phyloP scores from a whole-genome alignment of 2,329 filamentous ascomycete genomes.

The Trichoderma hamatum region DNA sequence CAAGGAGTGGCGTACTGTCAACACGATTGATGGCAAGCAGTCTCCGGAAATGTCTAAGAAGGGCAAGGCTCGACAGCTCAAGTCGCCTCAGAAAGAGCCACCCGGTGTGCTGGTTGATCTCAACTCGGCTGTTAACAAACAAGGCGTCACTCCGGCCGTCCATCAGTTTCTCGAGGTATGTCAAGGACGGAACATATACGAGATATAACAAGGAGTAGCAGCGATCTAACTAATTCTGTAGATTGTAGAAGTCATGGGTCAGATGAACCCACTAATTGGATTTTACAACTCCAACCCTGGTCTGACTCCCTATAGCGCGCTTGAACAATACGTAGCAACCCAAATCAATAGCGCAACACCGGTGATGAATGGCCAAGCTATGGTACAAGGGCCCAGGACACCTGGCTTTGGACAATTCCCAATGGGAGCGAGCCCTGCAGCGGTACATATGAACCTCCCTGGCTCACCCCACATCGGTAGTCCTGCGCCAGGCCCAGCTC shows the following conservation, averaged over 20 bases:
- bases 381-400: conserved; percentile 52
- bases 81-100: conserved; percentile 61
- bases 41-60: conserved; percentile 72
- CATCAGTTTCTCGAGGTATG: conserved; percentile 67
- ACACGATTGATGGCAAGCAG: conserved; percentile 58
- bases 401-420: conserved; percentile 61
- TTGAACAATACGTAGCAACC: conserved; percentile 61
- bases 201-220: not conserved
- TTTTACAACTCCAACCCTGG: conserved; percentile 59
- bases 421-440: conserved; percentile 62
- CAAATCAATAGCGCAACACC: conserved; percentile 48
- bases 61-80: conserved; percentile 60
- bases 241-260: conserved; percentile 68
- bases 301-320: conserved; percentile 59
- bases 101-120: conserved; percentile 61
- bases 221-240: conserved; percentile 37
- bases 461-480: conserved; percentile 64
- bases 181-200: not conserved
- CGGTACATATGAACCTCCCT: conserved; percentile 62
- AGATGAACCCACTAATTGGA: conserved; percentile 66
- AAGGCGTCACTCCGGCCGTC: conserved; percentile 63
- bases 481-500: conserved; percentile 64
- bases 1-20: conserved; percentile 66
- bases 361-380: conserved; percentile 53
- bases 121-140: conserved; percentile 61